These are phyloP conservation scores for Pilobolus umbonatus DNA, from an alignment of 192 early-diverging fungal species.

Conservation along the genomic window DNA sequence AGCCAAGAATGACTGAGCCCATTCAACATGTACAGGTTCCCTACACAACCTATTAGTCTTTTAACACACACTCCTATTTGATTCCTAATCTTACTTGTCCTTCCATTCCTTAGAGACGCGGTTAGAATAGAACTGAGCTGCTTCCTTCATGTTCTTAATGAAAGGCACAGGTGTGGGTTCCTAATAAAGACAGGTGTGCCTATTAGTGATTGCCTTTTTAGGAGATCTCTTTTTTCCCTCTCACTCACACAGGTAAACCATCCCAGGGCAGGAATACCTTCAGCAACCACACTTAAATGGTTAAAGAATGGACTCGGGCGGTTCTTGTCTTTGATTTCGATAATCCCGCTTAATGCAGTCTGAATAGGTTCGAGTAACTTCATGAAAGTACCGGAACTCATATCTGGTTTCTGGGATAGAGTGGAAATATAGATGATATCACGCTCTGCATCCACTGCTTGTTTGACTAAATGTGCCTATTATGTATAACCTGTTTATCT, in stretches of 20 bases:
- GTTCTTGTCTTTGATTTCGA: conserved; percentile 74
- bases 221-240: background rate
- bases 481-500: background rate
- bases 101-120: conserved; percentile 86
- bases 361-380: conserved; percentile 68
- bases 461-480: conserved; percentile 55
- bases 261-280: conserved; percentile 85
- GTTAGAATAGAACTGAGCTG: conserved; percentile 89
- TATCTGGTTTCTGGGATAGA: conserved; percentile 70
- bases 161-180: conserved; percentile 85
- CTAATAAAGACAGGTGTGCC: conserved; percentile 24
- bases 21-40: conserved; percentile 78
- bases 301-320: conserved; percentile 68
- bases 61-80: background rate
- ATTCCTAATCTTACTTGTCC: conserved; percentile 61
- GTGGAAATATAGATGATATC: conserved; percentile 72
- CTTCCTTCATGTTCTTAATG: conserved; percentile 84
- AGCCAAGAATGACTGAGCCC: conserved; percentile 68
- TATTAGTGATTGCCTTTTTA: background rate
- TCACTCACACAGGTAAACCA: conserved; percentile 80
- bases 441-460: conserved; percentile 65
- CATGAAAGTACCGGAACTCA: conserved; percentile 49
- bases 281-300: conserved; percentile 81
- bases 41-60: conserved; percentile 26
- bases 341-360: conserved; percentile 56